Evolutionary conservation across 306 rosid genomes (phyloP).

Genomic region (Malus domestica): ASM211411v1 NC_041804.1:3198501-3199000

Average conservation of each 20-base stretch:
- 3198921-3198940: background rate
- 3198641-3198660: slow-evolving; percentile 20
- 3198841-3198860: slow-evolving; percentile 27
- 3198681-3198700: background rate
- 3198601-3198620: slow-evolving; percentile 59
- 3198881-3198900: background rate
- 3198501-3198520: background rate
- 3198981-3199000: background rate
- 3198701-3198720: slow-evolving; percentile 15
- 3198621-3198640: slow-evolving; percentile 16
- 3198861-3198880: background rate
- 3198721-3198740: slow-evolving; percentile 19
- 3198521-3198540: slow-evolving; percentile 18
- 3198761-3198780: background rate
- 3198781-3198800: background rate
- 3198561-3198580: slow-evolving; percentile 53
- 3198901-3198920: background rate
- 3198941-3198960: background rate
- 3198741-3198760: background rate
- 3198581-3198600: slow-evolving; percentile 41
- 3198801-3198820: background rate
- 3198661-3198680: background rate
- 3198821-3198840: background rate
- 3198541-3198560: slow-evolving; percentile 48
- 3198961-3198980: too few relatives aligned